phyloP scores from a whole-genome alignment of 1,284 basidiomycete genomes.

The Vanrija sp. region DNA sequence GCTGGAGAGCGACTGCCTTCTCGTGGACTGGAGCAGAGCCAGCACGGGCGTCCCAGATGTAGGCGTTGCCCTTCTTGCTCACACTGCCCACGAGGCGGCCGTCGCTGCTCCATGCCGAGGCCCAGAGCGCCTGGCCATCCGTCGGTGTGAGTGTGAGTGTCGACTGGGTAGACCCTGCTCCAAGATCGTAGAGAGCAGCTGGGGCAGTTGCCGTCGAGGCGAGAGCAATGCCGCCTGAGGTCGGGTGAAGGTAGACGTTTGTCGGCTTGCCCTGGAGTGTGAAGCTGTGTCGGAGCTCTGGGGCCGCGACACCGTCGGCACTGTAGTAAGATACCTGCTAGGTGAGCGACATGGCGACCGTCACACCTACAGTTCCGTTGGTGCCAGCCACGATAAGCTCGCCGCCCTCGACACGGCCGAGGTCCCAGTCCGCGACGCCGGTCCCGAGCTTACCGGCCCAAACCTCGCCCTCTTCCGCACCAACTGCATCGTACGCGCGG shows the following conservation, averaged over 20 bases:
- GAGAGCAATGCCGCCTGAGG: conserved; percentile 42
- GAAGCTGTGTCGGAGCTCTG: background rate
- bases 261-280: conserved; percentile 24
- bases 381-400: conserved; percentile 28
- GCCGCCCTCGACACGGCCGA: conserved; percentile 34
- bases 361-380: conserved; percentile 31
- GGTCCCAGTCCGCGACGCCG: conserved; percentile 42
- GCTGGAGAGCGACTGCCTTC: conserved; percentile 28
- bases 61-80: conserved; percentile 40
- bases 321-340: conserved; percentile 10
- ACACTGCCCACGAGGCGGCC: conserved; percentile 41
- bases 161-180: conserved; percentile 13
- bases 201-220: conserved; percentile 22
- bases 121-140: conserved; percentile 35
- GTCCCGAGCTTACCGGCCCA: conserved; percentile 29
- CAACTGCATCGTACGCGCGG: conserved; percentile 19
- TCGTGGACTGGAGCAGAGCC: conserved; percentile 16
- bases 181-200: conserved; percentile 42
- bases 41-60: conserved; percentile 44
- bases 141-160: conserved; percentile 19
- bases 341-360: background rate
- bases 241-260: conserved; percentile 46
- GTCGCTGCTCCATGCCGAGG: conserved; percentile 43
- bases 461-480: conserved; percentile 8
- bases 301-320: background rate